Evolutionary conservation across 2,329 filamentous ascomycete species (phyloP), one percentile per base, ranked within the genome.

Genomic region (Ceratocystis ficicola): DNA sequence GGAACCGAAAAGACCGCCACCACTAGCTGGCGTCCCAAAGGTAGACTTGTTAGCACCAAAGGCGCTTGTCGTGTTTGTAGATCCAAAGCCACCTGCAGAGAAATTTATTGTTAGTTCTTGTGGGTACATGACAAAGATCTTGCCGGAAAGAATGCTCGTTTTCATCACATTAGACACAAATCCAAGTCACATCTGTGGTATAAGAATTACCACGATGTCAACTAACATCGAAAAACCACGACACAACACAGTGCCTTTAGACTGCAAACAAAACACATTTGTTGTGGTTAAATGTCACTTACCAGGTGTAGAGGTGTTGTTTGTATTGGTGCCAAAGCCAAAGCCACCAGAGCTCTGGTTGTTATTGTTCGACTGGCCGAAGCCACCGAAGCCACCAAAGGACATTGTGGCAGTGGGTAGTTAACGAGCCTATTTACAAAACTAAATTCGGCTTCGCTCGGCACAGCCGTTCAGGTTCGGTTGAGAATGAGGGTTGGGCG

Each of bases 381-480:
- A 72, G 72, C 79, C 78, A 66, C 79, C 78, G 67, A 76, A 76
- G 71, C 80, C 80, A 69, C 79, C 78, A 71, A 83, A 82, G 72
- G 82, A 82, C 82, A 85, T 85, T 72, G 36, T 60, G 41, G 41
- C 44, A 25, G 44, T 3, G 55, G 55, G n/a, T 30, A 59, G 55
- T 5, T 59, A n/a, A 32, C 28, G 17, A 30, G 15, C 2, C 55
- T 28, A 20, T 36, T 41, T 6, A 4, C 25, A 25, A 52, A 28
- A n/a, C 48, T 52, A 52, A 36, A n/a, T 3, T 36, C 55, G 8
- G 36, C 20, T 28, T 36, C 15, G 28, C 8, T 52, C 22, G 48
- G 48, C 48, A 52, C 8, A 25, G 8, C 48, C 48, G 48, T 28
- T 15, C 22, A 10, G 36, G 10, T 41, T 41, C 36, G 12, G 12